phyloP scores from a whole-genome alignment of 2,329 filamentous ascomycete species.

The Aspergillus phoenicis region DNA sequence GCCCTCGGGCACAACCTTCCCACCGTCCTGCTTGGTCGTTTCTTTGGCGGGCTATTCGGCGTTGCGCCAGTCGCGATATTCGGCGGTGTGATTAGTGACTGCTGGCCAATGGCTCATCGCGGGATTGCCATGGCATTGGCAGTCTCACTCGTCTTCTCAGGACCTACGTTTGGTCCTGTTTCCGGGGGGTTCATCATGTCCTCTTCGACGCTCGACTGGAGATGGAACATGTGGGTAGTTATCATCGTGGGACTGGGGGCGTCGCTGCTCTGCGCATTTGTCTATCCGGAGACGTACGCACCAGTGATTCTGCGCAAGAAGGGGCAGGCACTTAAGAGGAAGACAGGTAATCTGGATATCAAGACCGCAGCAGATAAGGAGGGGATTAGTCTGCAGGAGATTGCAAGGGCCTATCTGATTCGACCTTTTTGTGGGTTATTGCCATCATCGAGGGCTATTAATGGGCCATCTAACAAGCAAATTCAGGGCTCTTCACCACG shows the following conservation, averaged over 20 bases:
- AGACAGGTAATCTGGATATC: background rate
- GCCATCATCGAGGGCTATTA: too few species aligned
- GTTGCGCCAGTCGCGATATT: conserved; percentile 47
- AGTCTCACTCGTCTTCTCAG: conserved; percentile 18
- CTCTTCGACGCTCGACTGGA: background rate
- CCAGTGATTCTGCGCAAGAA: background rate
- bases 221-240: conserved; percentile 6
- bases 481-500: background rate
- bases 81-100: conserved; percentile 45
- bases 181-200: background rate
- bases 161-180: conserved; percentile 2
- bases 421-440: background rate
- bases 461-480: background rate
- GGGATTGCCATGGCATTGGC: conserved; percentile 2
- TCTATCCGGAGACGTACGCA: background rate
- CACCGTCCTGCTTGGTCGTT: conserved; percentile 44
- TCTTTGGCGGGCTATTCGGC: conserved; percentile 49
- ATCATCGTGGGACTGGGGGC: background rate
- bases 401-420: background rate
- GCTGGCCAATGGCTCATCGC: conserved; percentile 27
- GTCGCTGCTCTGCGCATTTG: background rate
- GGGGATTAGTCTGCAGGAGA: background rate
- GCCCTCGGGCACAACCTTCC: conserved; percentile 55
- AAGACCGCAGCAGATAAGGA: background rate
- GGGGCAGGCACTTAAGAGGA: background rate